Evolutionary conservation across 257 asterid species (phyloP), one percentile per base, ranked within the genome.

Genomic region (Plantago ovata): DNA sequence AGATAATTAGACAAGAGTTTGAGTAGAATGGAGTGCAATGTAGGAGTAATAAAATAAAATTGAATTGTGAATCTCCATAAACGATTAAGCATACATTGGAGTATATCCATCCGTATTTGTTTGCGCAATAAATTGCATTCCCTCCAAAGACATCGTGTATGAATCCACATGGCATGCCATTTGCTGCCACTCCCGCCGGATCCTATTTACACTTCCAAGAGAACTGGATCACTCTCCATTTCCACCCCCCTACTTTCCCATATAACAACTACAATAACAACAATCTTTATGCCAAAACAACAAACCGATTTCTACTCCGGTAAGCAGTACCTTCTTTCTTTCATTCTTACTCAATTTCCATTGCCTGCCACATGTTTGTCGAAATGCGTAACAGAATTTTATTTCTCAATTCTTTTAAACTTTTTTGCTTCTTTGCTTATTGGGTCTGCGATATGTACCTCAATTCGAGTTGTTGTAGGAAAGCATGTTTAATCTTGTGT

Each of bases 131-230:
- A 11, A 43, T 43, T 10, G n/a, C 19, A 47, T 4, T 36, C 38
- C 38, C 16, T 50, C 70, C 6, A 28, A 28, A 28, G 7, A 28
- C 36, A 28, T 28, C 36, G 36, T 28, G 7, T 28, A 1, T 28
- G 7, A 28, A 6, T 28, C 36, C 36, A 28, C 36, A 28, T 28
- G 36, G 36, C 36, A 28, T 28, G 4, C 7, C 36, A 28, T 28
- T 28, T 28, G 4, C 7, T 28, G 4, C 36, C 54, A 40, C 38
- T 49, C 22, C 53, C 52, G 20, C 44, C 58, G 54, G 67, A 59
- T 68, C 68, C 20, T 24, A 48, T 67, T 58, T 40, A 50, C 60
- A 65, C 38, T 62, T 60, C 53, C 69, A 58, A 63, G 64, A 65
- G 55, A 18, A 20, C 39, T 20, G 15, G 19, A 21, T 39, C 11